Base-by-base conservation (phyloP, 345 rosid species). In the Brassica nigra region DNA sequence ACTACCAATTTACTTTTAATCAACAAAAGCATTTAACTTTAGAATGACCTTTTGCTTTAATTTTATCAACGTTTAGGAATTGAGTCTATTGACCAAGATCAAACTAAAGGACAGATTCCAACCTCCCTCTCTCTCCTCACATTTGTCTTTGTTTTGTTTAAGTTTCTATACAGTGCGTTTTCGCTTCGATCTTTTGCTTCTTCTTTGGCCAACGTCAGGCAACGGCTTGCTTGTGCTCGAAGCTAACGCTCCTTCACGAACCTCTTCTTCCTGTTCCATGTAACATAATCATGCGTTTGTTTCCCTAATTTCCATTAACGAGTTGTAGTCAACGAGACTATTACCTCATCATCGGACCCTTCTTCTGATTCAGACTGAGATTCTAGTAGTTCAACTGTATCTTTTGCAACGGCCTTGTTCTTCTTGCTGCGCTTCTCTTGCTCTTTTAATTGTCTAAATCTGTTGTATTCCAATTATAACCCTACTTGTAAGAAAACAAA, bases 151-250 rank as follows among this genome's bases (percentile, higher is more conserved):
- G 15, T 29, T 70, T 80, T 49, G 54, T 12, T 42, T 18, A 12
- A 9, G n/a, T 27, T 72, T 76, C 89, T 82, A 93, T 78, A 91
- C 92, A 73, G 97, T 83, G 34, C 92, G 96, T 84, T 92, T 92
- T 68, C 90, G 74, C 87, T 90, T 91, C 30, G 98, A 88, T 66
- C 97, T 85, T 87, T 93, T 95, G 90, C 96, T 93, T 86, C 89
- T 88, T 86, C 90, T 86, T 81, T 84, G 91, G 59, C 90, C 86
- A 76, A 82, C 83, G 33, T 86, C 87, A 0, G 94, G 94, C 67
- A 89, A 80, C 63, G 80, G 85, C 77, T 93, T 91, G 77, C 85
- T 80, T 74, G 80, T 73, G 70, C 84, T 84, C 2, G 97, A 87
- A 75, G 92, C 89, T 76, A 86, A 91, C 20, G 93, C 93, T 77